These are phyloP conservation scores for Rhodotorula sp. DNA, from an alignment of 1,284 basidiomycete species.

Conservation along the genomic window DNA sequence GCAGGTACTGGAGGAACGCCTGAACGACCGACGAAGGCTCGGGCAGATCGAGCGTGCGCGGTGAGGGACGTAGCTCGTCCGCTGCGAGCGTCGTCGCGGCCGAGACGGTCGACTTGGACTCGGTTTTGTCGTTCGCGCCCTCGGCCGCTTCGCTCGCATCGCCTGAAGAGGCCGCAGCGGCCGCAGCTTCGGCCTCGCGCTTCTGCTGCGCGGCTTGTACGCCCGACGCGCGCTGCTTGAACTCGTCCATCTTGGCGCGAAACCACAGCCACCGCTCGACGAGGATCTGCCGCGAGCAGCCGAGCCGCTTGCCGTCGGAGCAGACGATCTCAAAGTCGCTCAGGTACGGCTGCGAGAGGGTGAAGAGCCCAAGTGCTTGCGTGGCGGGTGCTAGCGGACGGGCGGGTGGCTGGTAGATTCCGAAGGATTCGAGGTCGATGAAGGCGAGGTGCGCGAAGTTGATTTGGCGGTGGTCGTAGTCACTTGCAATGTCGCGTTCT, in stretches of 20 bases:
- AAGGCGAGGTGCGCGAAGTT: slow-evolving; percentile 89
- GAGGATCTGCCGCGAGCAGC: slow-evolving; percentile 76
- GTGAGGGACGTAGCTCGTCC: slow-evolving; percentile 72
- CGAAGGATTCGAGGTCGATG: slow-evolving; percentile 87
- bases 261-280: slow-evolving; percentile 95
- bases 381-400: slow-evolving; percentile 58
- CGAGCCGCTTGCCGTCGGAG: slow-evolving; percentile 80
- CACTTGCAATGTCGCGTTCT: slow-evolving; percentile 79
- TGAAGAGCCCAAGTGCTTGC: slow-evolving; percentile 39
- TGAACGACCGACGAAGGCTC: slow-evolving; percentile 86
- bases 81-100: not conserved
- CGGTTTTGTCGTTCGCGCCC: not conserved
- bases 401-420: slow-evolving; percentile 80
- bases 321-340: slow-evolving; percentile 88
- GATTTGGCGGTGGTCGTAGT: slow-evolving; percentile 65
- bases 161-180: not conserved
- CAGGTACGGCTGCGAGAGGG: slow-evolving; percentile 51
- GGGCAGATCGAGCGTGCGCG: slow-evolving; percentile 74
- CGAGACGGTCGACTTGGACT: not conserved
- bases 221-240: slow-evolving; percentile 17
- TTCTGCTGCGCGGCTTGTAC: slow-evolving; percentile 18
- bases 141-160: not conserved
- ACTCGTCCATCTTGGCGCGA: slow-evolving; percentile 59
- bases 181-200: not conserved
- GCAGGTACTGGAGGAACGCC: slow-evolving; percentile 89